Conservation (phyloP, 2,329 filamentous ascomycete species). For the Cylindrodendrum hubeiense region DNA sequence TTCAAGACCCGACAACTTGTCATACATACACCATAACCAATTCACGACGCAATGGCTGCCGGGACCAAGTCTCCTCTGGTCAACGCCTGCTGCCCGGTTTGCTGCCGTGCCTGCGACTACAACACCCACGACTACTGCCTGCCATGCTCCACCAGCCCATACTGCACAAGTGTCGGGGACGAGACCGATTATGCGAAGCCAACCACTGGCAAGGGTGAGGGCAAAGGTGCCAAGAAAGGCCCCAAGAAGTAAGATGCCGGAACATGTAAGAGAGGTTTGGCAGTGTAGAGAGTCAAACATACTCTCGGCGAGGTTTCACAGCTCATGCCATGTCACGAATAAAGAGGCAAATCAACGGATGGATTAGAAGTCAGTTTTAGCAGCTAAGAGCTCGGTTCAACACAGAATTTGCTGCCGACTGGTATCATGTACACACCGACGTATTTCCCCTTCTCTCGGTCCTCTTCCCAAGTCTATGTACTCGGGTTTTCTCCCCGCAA, state of each 20-base stretch:
- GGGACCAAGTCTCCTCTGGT: not conserved
- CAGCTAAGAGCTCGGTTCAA: slow-evolving; percentile 23
- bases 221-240: not conserved
- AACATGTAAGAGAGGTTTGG: not conserved
- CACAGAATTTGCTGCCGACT: slow-evolving; percentile 19
- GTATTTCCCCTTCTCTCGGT: slow-evolving; percentile 13
- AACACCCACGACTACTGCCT: slow-evolving; percentile 50
- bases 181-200: not conserved
- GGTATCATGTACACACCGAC: slow-evolving; percentile 28
- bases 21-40: not conserved
- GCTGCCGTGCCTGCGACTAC: slow-evolving; percentile 47
- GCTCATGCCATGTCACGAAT: not conserved
- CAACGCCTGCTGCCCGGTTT: slow-evolving; percentile 45
- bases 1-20: not conserved
- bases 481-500: slow-evolving; percentile 15
- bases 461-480: slow-evolving; percentile 27
- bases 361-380: slow-evolving; percentile 7
- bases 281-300: not conserved
- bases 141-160: slow-evolving; percentile 41
- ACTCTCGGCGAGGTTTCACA: not conserved
- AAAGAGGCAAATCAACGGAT: not conserved
- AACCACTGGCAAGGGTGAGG: not conserved
- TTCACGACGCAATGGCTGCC: slow-evolving; percentile 4
- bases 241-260: slow-evolving; percentile 2
- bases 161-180: slow-evolving; percentile 26